These are phyloP conservation scores for Suhomyces canberraensis DNA, from an alignment of 805 yeast species.

Conservation along the genomic window DNA sequence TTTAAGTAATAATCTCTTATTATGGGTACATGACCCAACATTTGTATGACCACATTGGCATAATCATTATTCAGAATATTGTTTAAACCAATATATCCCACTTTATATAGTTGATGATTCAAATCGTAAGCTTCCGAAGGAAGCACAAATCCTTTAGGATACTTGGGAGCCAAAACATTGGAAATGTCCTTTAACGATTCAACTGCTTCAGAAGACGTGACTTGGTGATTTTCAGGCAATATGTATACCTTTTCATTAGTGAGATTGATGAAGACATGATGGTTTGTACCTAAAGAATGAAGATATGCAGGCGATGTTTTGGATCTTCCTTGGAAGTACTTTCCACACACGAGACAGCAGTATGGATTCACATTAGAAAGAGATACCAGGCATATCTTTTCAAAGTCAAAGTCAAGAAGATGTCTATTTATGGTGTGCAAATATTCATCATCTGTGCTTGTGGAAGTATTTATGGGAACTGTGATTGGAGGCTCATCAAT, in stretches of 20 bases:
- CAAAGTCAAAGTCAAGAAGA: conserved; percentile 64
- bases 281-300: conserved; percentile 62
- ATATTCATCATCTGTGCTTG: conserved; percentile 20
- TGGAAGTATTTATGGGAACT: not conserved
- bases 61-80: conserved; percentile 51
- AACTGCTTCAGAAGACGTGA: conserved; percentile 14
- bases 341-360: conserved; percentile 73
- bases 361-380: conserved; percentile 61
- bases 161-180: conserved; percentile 51
- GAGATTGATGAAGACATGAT: conserved; percentile 61
- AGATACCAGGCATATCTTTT: conserved; percentile 62
- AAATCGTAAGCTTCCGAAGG: conserved; percentile 37
- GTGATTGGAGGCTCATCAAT: no score
- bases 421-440: conserved; percentile 43
- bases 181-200: conserved; percentile 50
- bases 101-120: conserved; percentile 43
- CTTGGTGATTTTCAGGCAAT: conserved; percentile 60
- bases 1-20: conserved; percentile 38
- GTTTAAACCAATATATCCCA: conserved; percentile 67
- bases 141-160: conserved; percentile 35
- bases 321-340: conserved; percentile 66
- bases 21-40: conserved; percentile 50
- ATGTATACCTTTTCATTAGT: conserved; percentile 46
- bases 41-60: conserved; percentile 55
- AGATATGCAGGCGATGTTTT: conserved; percentile 61